Conservation (phyloP, 805 yeast genomes). For the Spencermartinsiella europaea region DNA sequence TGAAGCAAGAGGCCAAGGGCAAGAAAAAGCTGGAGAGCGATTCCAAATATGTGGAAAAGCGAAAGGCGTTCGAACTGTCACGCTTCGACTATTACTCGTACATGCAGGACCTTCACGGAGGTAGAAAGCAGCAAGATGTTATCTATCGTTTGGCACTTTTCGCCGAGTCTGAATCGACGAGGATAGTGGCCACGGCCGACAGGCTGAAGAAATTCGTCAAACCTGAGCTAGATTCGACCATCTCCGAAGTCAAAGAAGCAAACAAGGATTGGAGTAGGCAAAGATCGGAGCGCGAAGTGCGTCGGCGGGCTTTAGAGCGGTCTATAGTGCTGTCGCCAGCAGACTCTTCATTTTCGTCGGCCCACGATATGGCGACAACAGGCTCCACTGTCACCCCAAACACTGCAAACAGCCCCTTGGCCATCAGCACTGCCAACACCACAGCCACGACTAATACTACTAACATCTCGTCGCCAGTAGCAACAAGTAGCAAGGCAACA, state of each 20-base stretch:
- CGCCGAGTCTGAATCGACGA: conserved; percentile 32
- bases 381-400: neutral
- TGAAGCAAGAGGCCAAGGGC: conserved; percentile 30
- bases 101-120: conserved; percentile 38
- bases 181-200: conserved; percentile 26
- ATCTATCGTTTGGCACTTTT: conserved; percentile 34
- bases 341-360: neutral
- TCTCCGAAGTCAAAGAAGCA: conserved; percentile 32
- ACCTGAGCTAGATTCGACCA: conserved; percentile 29
- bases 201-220: conserved; percentile 24
- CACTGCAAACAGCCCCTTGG: neutral
- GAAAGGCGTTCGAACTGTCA: conserved; percentile 36
- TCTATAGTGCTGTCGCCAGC: conserved; percentile 22
- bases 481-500: neutral
- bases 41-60: conserved; percentile 37
- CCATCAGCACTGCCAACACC: too few species aligned
- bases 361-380: neutral
- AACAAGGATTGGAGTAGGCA: conserved; percentile 36
- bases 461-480: neutral
- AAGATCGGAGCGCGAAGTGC: conserved; percentile 36
- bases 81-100: conserved; percentile 39
- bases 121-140: conserved; percentile 37
- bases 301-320: conserved; percentile 33
- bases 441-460: neutral
- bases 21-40: conserved; percentile 31